A percentile compares a stretch with the other conserved stretches of the same genome.
phyloP scores from a whole-genome alignment of 805 yeast species.

The Brettanomyces nanus region DNA sequence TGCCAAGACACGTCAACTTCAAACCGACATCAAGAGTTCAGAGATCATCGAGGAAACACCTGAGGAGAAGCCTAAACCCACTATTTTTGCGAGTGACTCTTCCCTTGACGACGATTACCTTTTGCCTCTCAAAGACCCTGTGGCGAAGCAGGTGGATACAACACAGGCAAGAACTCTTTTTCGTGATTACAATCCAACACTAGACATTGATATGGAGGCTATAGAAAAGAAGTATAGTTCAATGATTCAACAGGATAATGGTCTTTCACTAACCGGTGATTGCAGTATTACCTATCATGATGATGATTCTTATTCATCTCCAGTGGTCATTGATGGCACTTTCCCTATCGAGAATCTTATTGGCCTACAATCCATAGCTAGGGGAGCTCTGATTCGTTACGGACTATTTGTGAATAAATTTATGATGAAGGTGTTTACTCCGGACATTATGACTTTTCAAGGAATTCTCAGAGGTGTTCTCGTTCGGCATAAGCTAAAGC shows the following conservation, averaged over 20 bases:
- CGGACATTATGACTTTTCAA: conserved; percentile 41
- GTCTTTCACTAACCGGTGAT: conserved; percentile 4
- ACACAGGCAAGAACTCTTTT: conserved; percentile 19
- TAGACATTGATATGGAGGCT: conserved; percentile 18
- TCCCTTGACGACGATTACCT: background rate
- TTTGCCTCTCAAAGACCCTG: conserved; percentile 1
- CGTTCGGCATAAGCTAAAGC: conserved; percentile 1
- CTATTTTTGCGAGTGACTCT: background rate
- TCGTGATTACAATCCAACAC: conserved; percentile 9
- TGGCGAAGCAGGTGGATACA: conserved; percentile 5
- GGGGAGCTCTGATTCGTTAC: conserved; percentile 65
- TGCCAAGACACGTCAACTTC: background rate
- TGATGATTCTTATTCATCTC: background rate
- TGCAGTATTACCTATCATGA: conserved; percentile 3
- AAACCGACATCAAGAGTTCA: background rate
- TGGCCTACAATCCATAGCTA: conserved; percentile 57
- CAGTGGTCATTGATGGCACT: background rate
- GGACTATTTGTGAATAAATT: conserved; percentile 53
- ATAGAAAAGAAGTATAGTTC: conserved; percentile 23
- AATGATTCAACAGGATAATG: conserved; percentile 11
- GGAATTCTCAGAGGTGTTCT: conserved; percentile 41
- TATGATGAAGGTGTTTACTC: conserved; percentile 49
- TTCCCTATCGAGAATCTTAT: conserved; percentile 7
- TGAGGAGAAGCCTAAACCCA: background rate
- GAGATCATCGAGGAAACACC: background rate